Evolutionary conservation across 768 basidiomycete species (phyloP), one percentile per base, ranked within the genome.

Genomic region (Mycena epipterygia): DNA sequence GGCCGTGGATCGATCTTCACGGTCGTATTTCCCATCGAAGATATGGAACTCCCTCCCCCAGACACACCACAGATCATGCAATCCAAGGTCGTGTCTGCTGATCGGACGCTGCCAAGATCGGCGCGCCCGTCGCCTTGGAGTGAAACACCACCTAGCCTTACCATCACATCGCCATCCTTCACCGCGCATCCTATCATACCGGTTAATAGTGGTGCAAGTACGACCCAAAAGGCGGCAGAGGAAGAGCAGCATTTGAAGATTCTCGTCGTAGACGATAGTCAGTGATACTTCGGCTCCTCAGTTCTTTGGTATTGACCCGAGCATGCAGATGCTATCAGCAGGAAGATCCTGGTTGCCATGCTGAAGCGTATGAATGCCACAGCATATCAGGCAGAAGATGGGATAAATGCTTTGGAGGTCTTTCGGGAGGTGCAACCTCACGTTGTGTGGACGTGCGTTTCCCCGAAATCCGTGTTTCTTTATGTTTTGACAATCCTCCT

Each of bases 221-320:
- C 4, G 5, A 14, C 21, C 7, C 6, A 14, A 21, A 14, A 23
- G 11, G 6, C 25, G 23, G 46, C 11, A 25, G 59, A 62, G 5
- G 30, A 58, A 30, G 56, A 63, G 32, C 58, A 32, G 13, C 65
- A 56, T 29, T 49, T 71, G 11, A 67, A 14, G 17, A 63, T 71
- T 21, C 61, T 71, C 12, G 60, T 71, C 6, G 70, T 71, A 2
- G 70, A 71, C 23, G 70, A 71, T 37, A 71, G 70, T 71, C 3
- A 1, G 70, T 53, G 32, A 1, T 67, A 35, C 33, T n/a, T 48
- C 33, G 39, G 9, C 41, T 63, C 21, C 23, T 44, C 48, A 4
- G 8, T 16, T 2, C 9, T 7, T 14, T 14, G 41, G 30, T 67
- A 14, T 25, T 46, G 37, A 16, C 29, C 3, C 27, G 4, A 13